Evolutionary conservation across 2,329 filamentous ascomycete species (phyloP), one percentile per base, ranked within the genome.

Genomic region (Elsinoe perseae): DNA sequence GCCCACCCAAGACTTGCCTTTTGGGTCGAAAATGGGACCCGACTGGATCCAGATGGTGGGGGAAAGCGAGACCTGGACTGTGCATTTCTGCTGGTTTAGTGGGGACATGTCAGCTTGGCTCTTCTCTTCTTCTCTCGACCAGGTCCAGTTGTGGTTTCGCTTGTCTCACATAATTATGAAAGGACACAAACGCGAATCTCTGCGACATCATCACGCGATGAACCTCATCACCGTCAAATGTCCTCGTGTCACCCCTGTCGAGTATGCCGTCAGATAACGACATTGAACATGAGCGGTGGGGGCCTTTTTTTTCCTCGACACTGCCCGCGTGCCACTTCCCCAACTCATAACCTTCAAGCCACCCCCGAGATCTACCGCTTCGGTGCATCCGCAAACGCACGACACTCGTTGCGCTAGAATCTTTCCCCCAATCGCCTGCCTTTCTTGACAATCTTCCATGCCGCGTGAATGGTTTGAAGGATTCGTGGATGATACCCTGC

Each of bases 401-500:
- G 25, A 50, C n/a, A 50, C 25, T 50, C 44, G 16, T 23, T 38
- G 48, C 32, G 30, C 16, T n/a, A 6, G 16, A 52, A 52, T 52
- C 30, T 36, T n/a, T 52, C 48, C 48, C 48, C 48, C 48, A 52
- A 52, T 52, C 48, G 48, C 48, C 20, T 20, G n/a, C 25, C 44
- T 32, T 14, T 4, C 32, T 50, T 50, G 23, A 4, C 32, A 36
- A 6, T 36, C 44, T 50, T 32, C 25, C 18, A 18, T n/a, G 38
- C 38, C 38, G 38, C 38, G 6, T 18, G 21, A 43, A 6, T 48
- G 21, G 43, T 48, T 38, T 30, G 48, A 18, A 36, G 48, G 48
- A 52, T 52, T 16, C 48, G 28, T 36, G 48, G 27, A 52, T 48
- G 23, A 48, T 30, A 28, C 21, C 43, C 23, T 48, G 43, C 43